Evolutionary conservation across 495 filamentous ascomycete species (phyloP).

Genomic region (Corynascus novoguineensis): DNA sequence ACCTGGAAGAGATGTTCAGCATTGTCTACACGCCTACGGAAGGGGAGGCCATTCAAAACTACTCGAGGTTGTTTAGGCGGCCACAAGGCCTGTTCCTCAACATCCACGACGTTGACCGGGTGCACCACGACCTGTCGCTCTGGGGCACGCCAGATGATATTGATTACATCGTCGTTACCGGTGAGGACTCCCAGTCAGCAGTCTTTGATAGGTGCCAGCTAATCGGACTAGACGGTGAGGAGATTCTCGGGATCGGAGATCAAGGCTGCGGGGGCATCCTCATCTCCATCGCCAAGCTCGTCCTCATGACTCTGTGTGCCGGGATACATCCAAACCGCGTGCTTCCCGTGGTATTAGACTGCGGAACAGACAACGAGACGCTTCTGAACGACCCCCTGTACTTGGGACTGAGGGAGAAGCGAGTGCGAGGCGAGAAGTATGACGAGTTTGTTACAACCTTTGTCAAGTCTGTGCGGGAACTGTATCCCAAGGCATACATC

Average conservation of each 20-base stretch:
- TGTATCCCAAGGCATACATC: conserved; percentile 75
- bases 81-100: conserved; percentile 65
- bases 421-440: conserved; percentile 67
- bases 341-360: conserved; percentile 79
- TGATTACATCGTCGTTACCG: conserved; percentile 85
- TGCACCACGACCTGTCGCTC: conserved; percentile 58
- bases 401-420: conserved; percentile 62
- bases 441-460: conserved; percentile 74
- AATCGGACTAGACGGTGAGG: conserved; percentile 33
- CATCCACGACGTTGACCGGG: conserved; percentile 51
- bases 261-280: conserved; percentile 86
- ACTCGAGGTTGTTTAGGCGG: conserved; percentile 68
- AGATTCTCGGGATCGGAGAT: conserved; percentile 87
- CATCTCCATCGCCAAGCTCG: conserved; percentile 79
- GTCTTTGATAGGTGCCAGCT: not conserved
- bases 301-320: conserved; percentile 75
- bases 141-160: conserved; percentile 69
- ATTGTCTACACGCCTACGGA: conserved; percentile 89
- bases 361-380: conserved; percentile 75
- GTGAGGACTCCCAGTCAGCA: conserved; percentile 27
- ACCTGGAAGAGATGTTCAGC: conserved; percentile 72
- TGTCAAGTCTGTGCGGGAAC: conserved; percentile 57
- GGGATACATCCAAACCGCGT: conserved; percentile 78
- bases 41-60: conserved; percentile 85
- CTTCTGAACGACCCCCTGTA: conserved; percentile 78